phyloP scores from a whole-genome alignment of 164 flowering plant genomes.

The Chloranthus sessilifolius region DNA sequence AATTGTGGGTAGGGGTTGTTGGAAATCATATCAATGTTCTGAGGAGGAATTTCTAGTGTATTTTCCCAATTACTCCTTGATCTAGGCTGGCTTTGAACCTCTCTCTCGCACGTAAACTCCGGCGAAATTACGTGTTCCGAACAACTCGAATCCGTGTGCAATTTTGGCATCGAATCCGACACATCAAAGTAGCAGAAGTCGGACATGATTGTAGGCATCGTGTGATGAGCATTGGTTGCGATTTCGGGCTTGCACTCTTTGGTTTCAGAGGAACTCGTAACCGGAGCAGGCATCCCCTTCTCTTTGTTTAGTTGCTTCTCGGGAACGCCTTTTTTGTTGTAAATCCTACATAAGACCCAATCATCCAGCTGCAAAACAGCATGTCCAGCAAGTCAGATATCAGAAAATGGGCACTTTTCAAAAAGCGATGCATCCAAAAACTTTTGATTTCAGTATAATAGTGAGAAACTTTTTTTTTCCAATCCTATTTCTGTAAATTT shows the following conservation, averaged over 20 bases:
- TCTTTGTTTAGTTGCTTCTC: conserved; percentile 3
- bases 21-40: conserved; percentile 6
- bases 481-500: too few species aligned
- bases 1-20: conserved; percentile 5
- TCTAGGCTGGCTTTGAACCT: conserved; percentile 19
- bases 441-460: background rate
- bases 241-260: conserved; percentile 6
- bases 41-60: conserved; percentile 1
- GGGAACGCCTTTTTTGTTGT: conserved; percentile 16
- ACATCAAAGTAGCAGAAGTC: conserved; percentile 11
- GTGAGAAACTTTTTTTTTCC: background rate
- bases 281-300: background rate
- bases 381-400: background rate
- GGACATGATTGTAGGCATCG: background rate
- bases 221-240: background rate
- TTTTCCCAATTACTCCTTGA: conserved; percentile 14
- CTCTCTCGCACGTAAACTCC: conserved; percentile 17
- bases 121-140: conserved; percentile 15
- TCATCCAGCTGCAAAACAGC: conserved; percentile 13
- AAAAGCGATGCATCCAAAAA: background rate
- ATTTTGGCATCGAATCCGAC: conserved; percentile 14
- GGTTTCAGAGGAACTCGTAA: background rate
- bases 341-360: conserved; percentile 20
- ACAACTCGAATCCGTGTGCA: conserved; percentile 22
- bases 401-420: too few species aligned